Conservation (phyloP, 352 stramenopile species). For the Peronosclerospora sorghi region DNA sequence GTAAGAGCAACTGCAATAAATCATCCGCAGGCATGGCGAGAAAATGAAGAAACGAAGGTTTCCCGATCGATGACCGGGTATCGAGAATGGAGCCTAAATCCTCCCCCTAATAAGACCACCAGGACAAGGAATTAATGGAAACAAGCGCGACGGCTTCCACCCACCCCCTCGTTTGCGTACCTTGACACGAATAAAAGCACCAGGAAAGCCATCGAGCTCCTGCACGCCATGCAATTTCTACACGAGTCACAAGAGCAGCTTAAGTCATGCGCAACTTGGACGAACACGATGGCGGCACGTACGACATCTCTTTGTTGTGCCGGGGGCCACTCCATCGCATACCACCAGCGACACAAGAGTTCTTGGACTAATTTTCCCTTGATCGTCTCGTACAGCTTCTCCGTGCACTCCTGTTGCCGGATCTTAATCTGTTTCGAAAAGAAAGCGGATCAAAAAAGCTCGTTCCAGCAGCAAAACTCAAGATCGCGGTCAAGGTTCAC, state of each 20-base stretch:
- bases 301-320: constrained; percentile 25
- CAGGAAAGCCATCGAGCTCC: constrained; percentile 71
- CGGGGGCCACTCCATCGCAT: constrained; percentile 68
- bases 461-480: neutral
- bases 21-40: constrained; percentile 64
- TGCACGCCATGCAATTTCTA: constrained; percentile 66
- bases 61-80: constrained; percentile 48
- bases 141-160: too few species aligned
- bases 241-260: neutral
- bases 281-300: too few species aligned
- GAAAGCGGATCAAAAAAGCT: neutral
- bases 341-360: constrained; percentile 81
- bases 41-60: constrained; percentile 79
- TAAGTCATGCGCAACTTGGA: constrained; percentile 3
- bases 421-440: constrained; percentile 49
- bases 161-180: too few species aligned
- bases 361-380: constrained; percentile 70
- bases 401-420: constrained; percentile 76
- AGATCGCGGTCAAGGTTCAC: constrained; percentile 3
- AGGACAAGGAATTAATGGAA: too few species aligned
- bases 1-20: constrained; percentile 59
- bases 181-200: constrained; percentile 72
- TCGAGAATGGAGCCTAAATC: constrained; percentile 81
- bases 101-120: constrained; percentile 32
- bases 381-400: constrained; percentile 69